These are phyloP conservation scores for Magnolia kwangsiensis DNA, from an alignment of 164 flowering plant species.

Conservation along the genomic window DNA sequence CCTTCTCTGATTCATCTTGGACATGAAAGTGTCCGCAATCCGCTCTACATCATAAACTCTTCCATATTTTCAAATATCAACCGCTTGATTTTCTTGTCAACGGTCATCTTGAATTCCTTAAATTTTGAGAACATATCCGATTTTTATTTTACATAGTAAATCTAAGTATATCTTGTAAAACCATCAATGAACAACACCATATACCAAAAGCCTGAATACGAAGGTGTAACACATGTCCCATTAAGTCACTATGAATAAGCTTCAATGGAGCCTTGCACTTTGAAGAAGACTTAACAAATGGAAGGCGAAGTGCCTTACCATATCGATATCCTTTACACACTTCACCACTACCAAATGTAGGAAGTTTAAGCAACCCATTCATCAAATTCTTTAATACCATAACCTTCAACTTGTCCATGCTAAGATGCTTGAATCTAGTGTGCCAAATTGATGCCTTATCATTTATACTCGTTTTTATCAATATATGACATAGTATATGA, in stretches of 20 bases:
- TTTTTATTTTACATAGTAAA: conserved; percentile 11
- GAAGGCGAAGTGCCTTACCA: conserved; percentile 5
- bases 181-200: conserved; percentile 13
- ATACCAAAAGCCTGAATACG: neutral
- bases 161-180: conserved; percentile 10
- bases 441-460: conserved; percentile 12
- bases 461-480: conserved; percentile 2
- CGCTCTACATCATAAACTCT: too few relatives aligned
- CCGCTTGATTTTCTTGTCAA: conserved; percentile 5
- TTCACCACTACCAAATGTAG: neutral
- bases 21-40: too few relatives aligned
- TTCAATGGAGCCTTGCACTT: too few relatives aligned
- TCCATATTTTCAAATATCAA: conserved; percentile 13
- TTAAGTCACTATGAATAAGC: neutral
- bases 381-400: conserved; percentile 3
- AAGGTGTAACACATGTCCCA: conserved; percentile 1
- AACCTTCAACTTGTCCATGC: conserved; percentile 8
- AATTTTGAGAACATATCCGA: conserved; percentile 6
- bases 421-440: conserved; percentile 8
- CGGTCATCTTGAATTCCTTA: neutral
- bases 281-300: neutral
- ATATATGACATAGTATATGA: conserved; percentile 8
- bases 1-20: too few relatives aligned
- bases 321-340: conserved; percentile 15
- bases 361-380: conserved; percentile 5